phyloP scores from a whole-genome alignment of 768 basidiomycete genomes.

The Lactifluus hygrophoroides region DNA sequence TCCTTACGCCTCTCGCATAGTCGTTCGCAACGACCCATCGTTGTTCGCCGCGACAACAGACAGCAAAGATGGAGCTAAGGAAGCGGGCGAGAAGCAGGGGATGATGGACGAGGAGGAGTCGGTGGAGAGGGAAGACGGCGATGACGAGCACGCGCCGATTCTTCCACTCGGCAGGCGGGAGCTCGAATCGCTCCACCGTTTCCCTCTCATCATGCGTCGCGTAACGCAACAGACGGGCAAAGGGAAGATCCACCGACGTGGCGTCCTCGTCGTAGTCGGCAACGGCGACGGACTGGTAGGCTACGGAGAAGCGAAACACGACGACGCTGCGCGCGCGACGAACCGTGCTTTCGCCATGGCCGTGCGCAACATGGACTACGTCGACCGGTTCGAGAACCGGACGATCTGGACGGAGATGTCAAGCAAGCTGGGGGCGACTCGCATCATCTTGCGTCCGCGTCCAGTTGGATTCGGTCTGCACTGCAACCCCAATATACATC shows the following conservation, averaged over 20 bases:
- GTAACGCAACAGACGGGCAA: constrained; percentile 91
- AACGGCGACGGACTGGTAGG: constrained; percentile 81
- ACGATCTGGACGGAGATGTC: constrained; percentile 92
- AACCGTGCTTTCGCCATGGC: constrained; percentile 59
- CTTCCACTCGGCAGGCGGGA: constrained; percentile 26
- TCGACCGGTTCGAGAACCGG: constrained; percentile 88
- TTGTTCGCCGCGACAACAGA: constrained; percentile 38
- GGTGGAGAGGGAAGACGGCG: constrained; percentile 20
- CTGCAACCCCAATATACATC: constrained; percentile 84
- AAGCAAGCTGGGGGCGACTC: constrained; percentile 77
- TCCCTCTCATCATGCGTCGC: constrained; percentile 39
- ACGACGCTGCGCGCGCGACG: constrained; percentile 42
- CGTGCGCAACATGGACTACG: constrained; percentile 82
- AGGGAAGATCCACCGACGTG: constrained; percentile 68
- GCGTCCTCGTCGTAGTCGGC: constrained; percentile 64
- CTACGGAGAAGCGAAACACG: constrained; percentile 72
- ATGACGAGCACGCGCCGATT: constrained; percentile 24
- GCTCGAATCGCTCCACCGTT: constrained; percentile 31
- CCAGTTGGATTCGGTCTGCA: constrained; percentile 88
- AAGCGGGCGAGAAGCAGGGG: constrained; percentile 26
- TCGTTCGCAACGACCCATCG: constrained; percentile 64
- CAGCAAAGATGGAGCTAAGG: constrained; percentile 25
- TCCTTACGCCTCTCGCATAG: constrained; percentile 53
- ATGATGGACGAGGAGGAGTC: constrained; percentile 28
- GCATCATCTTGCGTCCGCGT: constrained; percentile 69